A percentile compares a stretch with the other conserved stretches of the same genome.
Conservation (phyloP, 208 protist species). For the Trypanosoma melophagium region DNA sequence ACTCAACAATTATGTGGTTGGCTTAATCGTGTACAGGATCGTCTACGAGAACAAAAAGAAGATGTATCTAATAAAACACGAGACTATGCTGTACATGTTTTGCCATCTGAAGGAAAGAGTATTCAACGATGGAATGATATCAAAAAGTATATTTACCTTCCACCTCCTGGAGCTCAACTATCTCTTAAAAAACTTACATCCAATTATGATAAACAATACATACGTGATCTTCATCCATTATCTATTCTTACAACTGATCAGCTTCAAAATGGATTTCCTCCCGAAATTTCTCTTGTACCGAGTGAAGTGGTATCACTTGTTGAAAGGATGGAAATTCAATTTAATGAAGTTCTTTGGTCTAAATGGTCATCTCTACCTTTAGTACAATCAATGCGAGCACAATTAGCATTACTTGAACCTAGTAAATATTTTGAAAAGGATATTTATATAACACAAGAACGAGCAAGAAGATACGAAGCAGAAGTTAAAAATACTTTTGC, state of each 20-base stretch:
- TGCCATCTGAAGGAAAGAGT: slow-evolving; percentile 56
- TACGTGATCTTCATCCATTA: slow-evolving; percentile 84
- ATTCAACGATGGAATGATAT: slow-evolving; percentile 93
- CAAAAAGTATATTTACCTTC: slow-evolving; percentile 88
- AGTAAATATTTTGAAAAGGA: slow-evolving; percentile 80
- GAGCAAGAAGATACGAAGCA: slow-evolving; percentile 80
- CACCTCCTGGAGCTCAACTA: slow-evolving; percentile 49
- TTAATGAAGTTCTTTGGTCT: slow-evolving; percentile 39
- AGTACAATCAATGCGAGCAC: slow-evolving; percentile 42
- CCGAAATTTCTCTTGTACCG: slow-evolving; percentile 86
- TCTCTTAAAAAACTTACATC: slow-evolving; percentile 69
- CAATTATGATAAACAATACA: slow-evolving; percentile 59
- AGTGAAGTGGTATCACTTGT: slow-evolving; percentile 87
- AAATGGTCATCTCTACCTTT: slow-evolving; percentile 46
- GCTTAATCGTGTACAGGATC: slow-evolving; percentile 85
- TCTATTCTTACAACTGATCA: slow-evolving; percentile 84
- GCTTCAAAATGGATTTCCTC: slow-evolving; percentile 79
- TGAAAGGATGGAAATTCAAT: slow-evolving; percentile 59
- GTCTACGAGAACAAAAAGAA: slow-evolving; percentile 41
- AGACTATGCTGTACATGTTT: slow-evolving; percentile 77
- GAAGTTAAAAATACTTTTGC: slow-evolving; percentile 82
- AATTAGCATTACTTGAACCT: slow-evolving; percentile 57
- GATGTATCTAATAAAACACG: slow-evolving; percentile 30
- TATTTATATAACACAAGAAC: slow-evolving; percentile 83
- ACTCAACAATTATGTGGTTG: slow-evolving; percentile 88